These are phyloP conservation scores for Pueraria montana DNA, from an alignment of 306 rosid genomes.

Conservation along the genomic window DNA sequence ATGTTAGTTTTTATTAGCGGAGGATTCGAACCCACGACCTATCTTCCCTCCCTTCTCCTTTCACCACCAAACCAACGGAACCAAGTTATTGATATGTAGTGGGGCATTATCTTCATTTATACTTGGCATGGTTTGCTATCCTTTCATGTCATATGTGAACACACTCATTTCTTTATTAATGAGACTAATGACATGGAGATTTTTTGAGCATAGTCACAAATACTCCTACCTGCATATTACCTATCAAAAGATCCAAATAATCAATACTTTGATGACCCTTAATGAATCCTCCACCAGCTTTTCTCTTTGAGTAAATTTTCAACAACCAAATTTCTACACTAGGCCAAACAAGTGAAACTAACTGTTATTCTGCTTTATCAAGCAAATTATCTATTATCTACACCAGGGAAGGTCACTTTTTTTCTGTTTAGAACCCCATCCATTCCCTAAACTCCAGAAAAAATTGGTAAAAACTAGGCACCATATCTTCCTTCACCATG, in stretches of 20 bases:
- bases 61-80: no score
- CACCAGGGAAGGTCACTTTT: background rate
- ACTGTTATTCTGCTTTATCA: background rate
- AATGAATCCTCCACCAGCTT: constrained; percentile 44
- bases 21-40: no score
- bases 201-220: constrained; percentile 1
- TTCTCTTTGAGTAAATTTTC: constrained; percentile 29
- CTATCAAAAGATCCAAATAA: constrained; percentile 44
- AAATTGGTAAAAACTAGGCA: constrained; percentile 15
- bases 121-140: constrained; percentile 33
- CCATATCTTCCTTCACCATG: background rate
- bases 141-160: constrained; percentile 1
- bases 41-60: no score
- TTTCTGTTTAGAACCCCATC: background rate
- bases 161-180: constrained; percentile 27
- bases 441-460: background rate
- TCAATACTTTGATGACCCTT: constrained; percentile 35
- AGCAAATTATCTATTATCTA: background rate
- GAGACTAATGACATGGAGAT: background rate
- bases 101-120: constrained; percentile 39
- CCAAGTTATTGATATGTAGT: constrained; percentile 52
- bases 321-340: constrained; percentile 41
- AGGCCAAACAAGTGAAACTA: constrained; percentile 19
- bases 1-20: no score
- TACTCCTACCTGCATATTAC: constrained; percentile 27